phyloP scores from a whole-genome alignment of 495 filamentous ascomycete genomes.

The Lophium mytilinum region DNA sequence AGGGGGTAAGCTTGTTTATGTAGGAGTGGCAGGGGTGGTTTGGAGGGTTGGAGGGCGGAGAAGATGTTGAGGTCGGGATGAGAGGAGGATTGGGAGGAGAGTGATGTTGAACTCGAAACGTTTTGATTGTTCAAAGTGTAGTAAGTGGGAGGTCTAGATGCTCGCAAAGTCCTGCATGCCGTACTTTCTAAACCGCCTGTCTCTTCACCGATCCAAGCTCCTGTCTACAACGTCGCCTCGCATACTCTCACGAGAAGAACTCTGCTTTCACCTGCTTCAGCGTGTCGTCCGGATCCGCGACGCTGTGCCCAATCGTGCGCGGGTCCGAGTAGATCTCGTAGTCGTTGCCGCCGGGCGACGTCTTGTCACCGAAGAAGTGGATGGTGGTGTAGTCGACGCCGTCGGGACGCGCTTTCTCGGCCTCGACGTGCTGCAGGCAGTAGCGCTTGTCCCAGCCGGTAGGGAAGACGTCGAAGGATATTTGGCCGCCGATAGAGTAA shows the following conservation, averaged over 20 bases:
- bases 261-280: conserved; percentile 64
- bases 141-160: too few relatives aligned
- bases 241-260: conserved; percentile 39
- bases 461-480: conserved; percentile 97
- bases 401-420: conserved; percentile 59
- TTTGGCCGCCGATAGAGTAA: conserved; percentile 90
- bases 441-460: conserved; percentile 99
- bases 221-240: too few relatives aligned
- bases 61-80: not conserved
- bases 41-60: not conserved
- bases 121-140: too few relatives aligned
- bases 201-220: too few relatives aligned
- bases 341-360: conserved; percentile 81
- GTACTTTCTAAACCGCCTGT: too few relatives aligned
- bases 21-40: not conserved
- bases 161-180: too few relatives aligned
- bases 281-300: conserved; percentile 75
- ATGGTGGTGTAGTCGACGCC: conserved; percentile 75
- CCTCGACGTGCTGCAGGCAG: conserved; percentile 78
- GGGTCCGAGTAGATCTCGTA: conserved; percentile 82
- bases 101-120: too few relatives aligned
- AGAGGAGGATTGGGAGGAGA: not conserved
- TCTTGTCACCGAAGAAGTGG: conserved; percentile 99
- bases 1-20: too few relatives aligned
- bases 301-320: conserved; percentile 75